Conservation (phyloP, 306 rosid genomes). For the Lupinus albus region DNA sequence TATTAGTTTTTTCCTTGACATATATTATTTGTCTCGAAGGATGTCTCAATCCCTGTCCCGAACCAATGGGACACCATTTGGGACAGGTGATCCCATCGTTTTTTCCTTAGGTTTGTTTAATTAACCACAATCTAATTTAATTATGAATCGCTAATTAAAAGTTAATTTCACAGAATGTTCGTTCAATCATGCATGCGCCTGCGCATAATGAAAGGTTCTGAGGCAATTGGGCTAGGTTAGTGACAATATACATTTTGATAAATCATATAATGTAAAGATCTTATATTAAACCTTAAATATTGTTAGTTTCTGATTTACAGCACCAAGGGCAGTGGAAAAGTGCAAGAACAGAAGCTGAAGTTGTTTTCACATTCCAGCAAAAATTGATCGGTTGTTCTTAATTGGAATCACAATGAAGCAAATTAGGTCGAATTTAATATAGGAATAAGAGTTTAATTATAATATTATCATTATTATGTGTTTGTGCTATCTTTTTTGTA, state of each 20-base stretch:
- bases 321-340: conserved; percentile 86
- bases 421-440: conserved; percentile 48
- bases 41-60: too few relatives aligned
- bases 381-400: conserved; percentile 33
- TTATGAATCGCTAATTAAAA: neutral
- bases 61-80: too few relatives aligned
- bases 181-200: conserved; percentile 78
- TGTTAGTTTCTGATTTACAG: conserved; percentile 44
- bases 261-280: neutral
- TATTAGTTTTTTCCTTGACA: too few relatives aligned
- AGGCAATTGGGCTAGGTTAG: conserved; percentile 80
- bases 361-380: neutral
- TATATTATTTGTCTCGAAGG: too few relatives aligned
- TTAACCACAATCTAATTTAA: neutral
- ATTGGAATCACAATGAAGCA: conserved; percentile 32
- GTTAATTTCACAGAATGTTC: conserved; percentile 57
- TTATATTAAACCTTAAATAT: neutral
- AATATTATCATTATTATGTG: conserved; percentile 30
- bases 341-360: conserved; percentile 71
- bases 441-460: conserved; percentile 45
- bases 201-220: conserved; percentile 86
- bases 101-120: neutral
- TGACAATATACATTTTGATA: neutral
- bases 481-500: conserved; percentile 39
- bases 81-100: too few relatives aligned